Conservation (phyloP, 176 grass and related monocot species). For the Bonia amplexicaulis region DNA sequence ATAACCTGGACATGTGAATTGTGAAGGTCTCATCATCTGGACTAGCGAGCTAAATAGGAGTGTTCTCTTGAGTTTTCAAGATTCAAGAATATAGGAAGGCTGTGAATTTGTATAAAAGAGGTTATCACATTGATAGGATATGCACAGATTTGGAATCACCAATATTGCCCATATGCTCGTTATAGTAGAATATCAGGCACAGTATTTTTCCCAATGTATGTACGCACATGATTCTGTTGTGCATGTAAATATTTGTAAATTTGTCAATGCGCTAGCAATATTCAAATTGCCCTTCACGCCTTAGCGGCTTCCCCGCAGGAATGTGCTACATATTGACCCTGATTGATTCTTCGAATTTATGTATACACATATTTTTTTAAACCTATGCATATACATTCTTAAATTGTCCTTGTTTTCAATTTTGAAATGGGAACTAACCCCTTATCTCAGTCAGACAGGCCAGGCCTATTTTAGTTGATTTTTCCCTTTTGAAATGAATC, state of each 20-base stretch:
- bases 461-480: background rate
- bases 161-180: background rate
- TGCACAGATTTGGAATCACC: conserved; percentile 3
- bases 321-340: background rate
- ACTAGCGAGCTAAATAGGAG: background rate
- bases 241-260: background rate
- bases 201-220: background rate
- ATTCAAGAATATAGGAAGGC: background rate
- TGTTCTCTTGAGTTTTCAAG: background rate
- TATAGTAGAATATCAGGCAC: background rate
- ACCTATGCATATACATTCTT: background rate
- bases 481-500: background rate
- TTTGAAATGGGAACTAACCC: background rate
- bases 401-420: background rate
- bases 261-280: background rate
- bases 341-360: background rate
- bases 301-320: background rate
- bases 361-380: background rate
- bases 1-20: background rate
- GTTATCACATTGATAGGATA: background rate
- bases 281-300: background rate
- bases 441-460: background rate
- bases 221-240: background rate
- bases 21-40: background rate
- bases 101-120: background rate